Conservation (phyloP, 345 rosid species). For the Hypericum androsaemum region DNA sequence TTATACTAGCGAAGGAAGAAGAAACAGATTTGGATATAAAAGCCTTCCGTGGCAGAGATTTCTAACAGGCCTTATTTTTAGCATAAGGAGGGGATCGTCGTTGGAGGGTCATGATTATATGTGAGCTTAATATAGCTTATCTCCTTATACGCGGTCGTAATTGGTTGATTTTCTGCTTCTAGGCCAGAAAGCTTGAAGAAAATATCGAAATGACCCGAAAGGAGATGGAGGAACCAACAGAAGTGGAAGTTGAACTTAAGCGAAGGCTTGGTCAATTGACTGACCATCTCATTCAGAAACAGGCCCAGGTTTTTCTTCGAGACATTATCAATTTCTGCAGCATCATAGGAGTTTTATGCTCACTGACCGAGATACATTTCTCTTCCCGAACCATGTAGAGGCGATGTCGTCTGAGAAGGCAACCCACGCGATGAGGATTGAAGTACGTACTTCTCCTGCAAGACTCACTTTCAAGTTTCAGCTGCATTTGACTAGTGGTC, state of each 20-base stretch:
- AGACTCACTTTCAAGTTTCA: background rate
- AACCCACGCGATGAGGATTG: slow-evolving; percentile 64
- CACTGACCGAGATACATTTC: too few relatives aligned
- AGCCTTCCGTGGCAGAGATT: too few relatives aligned
- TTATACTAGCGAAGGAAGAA: background rate
- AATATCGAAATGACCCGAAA: slow-evolving; percentile 58
- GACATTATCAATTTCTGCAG: slow-evolving; percentile 6
- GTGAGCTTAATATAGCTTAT: too few relatives aligned
- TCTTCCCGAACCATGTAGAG: slow-evolving; percentile 51
- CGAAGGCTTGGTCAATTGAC: slow-evolving; percentile 83
- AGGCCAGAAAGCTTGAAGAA: slow-evolving; percentile 59
- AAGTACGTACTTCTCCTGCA: slow-evolving; percentile 35
- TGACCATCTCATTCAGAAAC: slow-evolving; percentile 96
- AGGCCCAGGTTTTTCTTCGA: slow-evolving; percentile 63
- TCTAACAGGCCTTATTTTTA: too few relatives aligned
- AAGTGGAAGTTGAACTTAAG: slow-evolving; percentile 77
- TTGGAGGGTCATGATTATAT: too few relatives aligned
- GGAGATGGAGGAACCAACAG: slow-evolving; percentile 83
- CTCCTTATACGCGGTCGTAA: background rate
- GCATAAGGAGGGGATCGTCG: too few relatives aligned
- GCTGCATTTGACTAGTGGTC: too few relatives aligned
- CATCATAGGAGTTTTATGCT: too few relatives aligned
- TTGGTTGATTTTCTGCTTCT: background rate
- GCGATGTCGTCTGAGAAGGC: slow-evolving; percentile 90
- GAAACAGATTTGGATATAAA: too few relatives aligned